phyloP scores from a whole-genome alignment of 75 land plant genomes.

The Azolla pinnata region DNA sequence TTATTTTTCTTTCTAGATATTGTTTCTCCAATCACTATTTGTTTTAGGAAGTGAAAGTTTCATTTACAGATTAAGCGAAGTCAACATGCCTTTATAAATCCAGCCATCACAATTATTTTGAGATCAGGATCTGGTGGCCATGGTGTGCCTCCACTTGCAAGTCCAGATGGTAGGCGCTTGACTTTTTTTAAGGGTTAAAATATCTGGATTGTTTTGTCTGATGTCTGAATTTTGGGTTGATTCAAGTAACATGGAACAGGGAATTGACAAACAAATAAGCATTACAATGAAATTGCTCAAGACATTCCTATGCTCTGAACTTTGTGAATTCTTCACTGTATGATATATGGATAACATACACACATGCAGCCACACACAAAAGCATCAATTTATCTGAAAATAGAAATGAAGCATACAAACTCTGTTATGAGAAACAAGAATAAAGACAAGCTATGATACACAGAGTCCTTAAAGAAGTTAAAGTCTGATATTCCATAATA shows the following conservation, averaged over 20 bases:
- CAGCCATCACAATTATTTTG: slow-evolving; percentile 87
- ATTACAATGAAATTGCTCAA: not conserved
- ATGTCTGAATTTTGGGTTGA: not conserved
- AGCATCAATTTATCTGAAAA: too few species aligned
- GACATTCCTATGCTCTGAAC: not conserved
- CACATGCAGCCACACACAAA: too few species aligned
- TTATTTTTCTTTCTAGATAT: not conserved
- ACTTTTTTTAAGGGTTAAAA: not conserved
- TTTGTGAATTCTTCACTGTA: too few species aligned
- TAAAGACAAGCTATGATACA: too few species aligned
- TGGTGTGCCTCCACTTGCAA: slow-evolving; percentile 95
- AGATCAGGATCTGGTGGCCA: slow-evolving; percentile 96
- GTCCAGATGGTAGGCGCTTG: slow-evolving; percentile 71
- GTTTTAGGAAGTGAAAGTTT: not conserved
- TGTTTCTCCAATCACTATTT: too few species aligned
- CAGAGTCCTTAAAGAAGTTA: too few species aligned
- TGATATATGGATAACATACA: too few species aligned
- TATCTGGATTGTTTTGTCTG: not conserved
- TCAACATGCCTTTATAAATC: slow-evolving; percentile 95
- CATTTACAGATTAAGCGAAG: slow-evolving; percentile 72
- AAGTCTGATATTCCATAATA: too few species aligned
- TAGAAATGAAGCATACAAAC: too few species aligned
- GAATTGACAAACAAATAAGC: too few species aligned
- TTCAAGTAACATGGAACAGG: too few species aligned
- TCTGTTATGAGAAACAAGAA: too few species aligned